These are phyloP conservation scores for Uncinocarpus reesii DNA, from an alignment of 2,329 filamentous ascomycete species.

Conservation along the genomic window DNA sequence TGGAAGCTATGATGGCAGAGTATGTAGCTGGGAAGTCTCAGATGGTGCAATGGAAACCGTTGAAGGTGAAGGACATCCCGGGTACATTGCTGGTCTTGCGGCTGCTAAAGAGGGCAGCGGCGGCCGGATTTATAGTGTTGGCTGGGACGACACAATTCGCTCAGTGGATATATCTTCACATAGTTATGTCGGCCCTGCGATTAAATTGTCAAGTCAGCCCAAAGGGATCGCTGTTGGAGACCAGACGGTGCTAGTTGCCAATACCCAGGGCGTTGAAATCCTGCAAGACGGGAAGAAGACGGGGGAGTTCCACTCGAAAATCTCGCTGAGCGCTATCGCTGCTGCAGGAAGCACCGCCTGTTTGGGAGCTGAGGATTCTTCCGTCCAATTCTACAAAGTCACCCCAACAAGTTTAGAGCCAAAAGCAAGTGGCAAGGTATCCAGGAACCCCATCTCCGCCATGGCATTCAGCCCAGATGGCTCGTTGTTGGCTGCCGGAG, in stretches of 20 bases:
- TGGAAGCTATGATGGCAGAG: conserved; percentile 81
- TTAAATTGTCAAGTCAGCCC: conserved; percentile 67
- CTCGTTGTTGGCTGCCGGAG: conserved; percentile 69
- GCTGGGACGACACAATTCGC: conserved; percentile 87
- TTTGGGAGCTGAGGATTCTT: conserved; percentile 64
- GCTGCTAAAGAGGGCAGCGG: conserved; percentile 42
- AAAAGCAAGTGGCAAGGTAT: conserved; percentile 52
- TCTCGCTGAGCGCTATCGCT: conserved; percentile 60
- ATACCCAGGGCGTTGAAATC: conserved; percentile 49
- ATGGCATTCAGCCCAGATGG: conserved; percentile 75
- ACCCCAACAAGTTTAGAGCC: conserved; percentile 48
- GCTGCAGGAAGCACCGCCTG: conserved; percentile 59
- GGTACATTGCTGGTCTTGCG: conserved; percentile 71
- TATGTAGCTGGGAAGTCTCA: conserved; percentile 71
- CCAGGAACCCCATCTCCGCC: conserved; percentile 62
- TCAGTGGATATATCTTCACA: conserved; percentile 63
- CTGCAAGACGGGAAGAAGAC: conserved; percentile 49
- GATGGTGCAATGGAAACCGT: conserved; percentile 59
- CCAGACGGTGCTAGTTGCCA: conserved; percentile 48
- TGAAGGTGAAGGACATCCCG: conserved; percentile 72
- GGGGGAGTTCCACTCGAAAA: conserved; percentile 51
- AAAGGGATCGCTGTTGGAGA: conserved; percentile 55
- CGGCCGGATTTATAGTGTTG: conserved; percentile 67
- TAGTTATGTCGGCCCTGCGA: conserved; percentile 60
- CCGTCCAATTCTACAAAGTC: conserved; percentile 62